A percentile compares a stretch with the other conserved stretches of the same genome.
Conservation (phyloP, 2,329 filamentous ascomycete genomes). For the Leptodontidium sp. region DNA sequence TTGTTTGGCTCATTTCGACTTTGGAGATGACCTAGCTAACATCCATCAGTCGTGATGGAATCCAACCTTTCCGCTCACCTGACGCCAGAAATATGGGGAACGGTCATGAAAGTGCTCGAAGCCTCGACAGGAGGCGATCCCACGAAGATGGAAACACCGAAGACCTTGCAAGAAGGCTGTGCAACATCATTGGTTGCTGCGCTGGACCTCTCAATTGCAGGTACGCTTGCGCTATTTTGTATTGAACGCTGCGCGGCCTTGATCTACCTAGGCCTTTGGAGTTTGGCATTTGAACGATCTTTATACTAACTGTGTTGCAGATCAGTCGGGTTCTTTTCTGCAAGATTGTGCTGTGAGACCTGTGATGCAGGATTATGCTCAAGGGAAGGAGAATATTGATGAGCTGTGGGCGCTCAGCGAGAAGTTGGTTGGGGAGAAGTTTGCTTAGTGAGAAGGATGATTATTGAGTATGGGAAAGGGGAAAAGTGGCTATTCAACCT, state of each 20-base stretch:
- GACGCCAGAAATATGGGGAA: conserved; percentile 23
- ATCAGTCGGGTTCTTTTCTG: conserved; percentile 22
- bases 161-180: conserved; percentile 28
- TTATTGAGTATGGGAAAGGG: neutral
- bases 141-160: conserved; percentile 18
- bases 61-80: conserved; percentile 33
- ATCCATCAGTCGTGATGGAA: conserved; percentile 25
- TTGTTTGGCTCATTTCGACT: no score
- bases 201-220: conserved; percentile 48
- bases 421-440: conserved; percentile 47
- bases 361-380: conserved; percentile 22
- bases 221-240: conserved; percentile 6
- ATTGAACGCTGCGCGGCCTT: no score
- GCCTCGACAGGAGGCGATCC: conserved; percentile 15
- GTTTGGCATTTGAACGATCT: neutral
- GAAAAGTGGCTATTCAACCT: no score
- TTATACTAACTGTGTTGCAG: conserved; percentile 15
- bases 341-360: conserved; percentile 24
- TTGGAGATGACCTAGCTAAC: neutral
- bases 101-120: conserved; percentile 9
- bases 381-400: conserved; percentile 31
- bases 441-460: conserved; percentile 35
- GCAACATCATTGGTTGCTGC: conserved; percentile 50
- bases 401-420: conserved; percentile 34
- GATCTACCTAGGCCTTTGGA: neutral